Conservation (phyloP, 768 basidiomycete species). For the Boletellus emodensis region DNA sequence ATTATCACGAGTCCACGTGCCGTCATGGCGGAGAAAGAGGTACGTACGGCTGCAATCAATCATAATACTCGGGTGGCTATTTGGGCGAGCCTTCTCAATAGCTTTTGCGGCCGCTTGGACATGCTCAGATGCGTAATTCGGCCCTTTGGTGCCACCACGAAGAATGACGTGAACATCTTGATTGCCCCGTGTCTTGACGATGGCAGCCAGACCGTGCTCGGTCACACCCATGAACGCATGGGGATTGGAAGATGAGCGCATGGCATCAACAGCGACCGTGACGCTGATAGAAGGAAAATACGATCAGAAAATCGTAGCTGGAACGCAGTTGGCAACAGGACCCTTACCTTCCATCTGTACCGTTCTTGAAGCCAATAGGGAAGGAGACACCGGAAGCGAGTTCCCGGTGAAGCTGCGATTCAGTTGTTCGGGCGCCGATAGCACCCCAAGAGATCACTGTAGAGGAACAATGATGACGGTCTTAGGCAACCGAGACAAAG, state of each 20-base stretch:
- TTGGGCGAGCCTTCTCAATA: slow-evolving; percentile 60
- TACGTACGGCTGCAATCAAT: slow-evolving; percentile 77
- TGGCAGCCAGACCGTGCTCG: slow-evolving; percentile 85
- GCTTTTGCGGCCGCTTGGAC: slow-evolving; percentile 59
- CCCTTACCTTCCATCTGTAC: slow-evolving; percentile 82
- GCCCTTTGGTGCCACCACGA: slow-evolving; percentile 86
- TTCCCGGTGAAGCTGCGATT: slow-evolving; percentile 95
- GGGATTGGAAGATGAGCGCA: slow-evolving; percentile 86
- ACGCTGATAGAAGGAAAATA: slow-evolving; percentile 41
- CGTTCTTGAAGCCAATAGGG: slow-evolving; percentile 99
- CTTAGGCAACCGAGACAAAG: neutral
- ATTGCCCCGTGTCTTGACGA: slow-evolving; percentile 86
- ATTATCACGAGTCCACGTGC: neutral
- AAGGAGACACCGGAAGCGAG: slow-evolving; percentile 94
- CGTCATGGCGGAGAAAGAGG: neutral
- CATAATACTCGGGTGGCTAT: slow-evolving; percentile 69
- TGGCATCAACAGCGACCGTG: slow-evolving; percentile 91
- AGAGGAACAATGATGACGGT: neutral
- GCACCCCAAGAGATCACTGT: slow-evolving; percentile 87
- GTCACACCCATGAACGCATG: slow-evolving; percentile 97
- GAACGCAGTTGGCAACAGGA: neutral
- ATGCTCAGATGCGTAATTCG: slow-evolving; percentile 78
- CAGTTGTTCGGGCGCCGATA: slow-evolving; percentile 96
- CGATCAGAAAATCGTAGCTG: slow-evolving; percentile 1
- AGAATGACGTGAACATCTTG: slow-evolving; percentile 94